Evolutionary conservation across 2,329 filamentous ascomycete species (phyloP), one percentile per base, ranked within the genome.

Genomic region (Aspergillus tamarii): DNA sequence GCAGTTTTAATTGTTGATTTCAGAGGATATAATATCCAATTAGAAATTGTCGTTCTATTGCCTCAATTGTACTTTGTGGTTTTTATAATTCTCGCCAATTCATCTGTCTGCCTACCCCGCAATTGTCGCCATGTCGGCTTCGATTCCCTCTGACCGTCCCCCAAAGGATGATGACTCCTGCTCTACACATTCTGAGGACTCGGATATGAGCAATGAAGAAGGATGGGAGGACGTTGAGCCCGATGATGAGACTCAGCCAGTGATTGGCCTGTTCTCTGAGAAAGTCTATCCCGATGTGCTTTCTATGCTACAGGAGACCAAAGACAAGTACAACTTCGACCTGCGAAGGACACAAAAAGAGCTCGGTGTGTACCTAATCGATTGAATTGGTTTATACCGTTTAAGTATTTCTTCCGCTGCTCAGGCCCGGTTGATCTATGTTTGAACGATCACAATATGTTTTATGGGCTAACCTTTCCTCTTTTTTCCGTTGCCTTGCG

Each of bases 251-350:
- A 82, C 86, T 60, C 85, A 90, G 30, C 80, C 84, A 23, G 83
- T 93, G 62, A 82, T 90, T 56, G 92, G 90, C 23, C 82, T 94
- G 39, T 85, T 93, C 66, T 89, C 90, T 69, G 84, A 88, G 62
- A 81, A 85, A 64, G 85, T 87, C 43, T 94, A 92, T 72, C 78
- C 86, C 9, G 86, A 89, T 72, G 84, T 88, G 41, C 76, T 78
- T 32, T 82, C 84, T 23, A 92, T 94, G 89, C 81, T 94, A 53
- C 80, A 83, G 41, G 83, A 92, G 74, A 91, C 88, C 84, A 89
- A 86, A 72, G 83, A 88, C 57, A 87, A 86, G 69, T 83, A 89
- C 72, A 78, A 79, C 32, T 91, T 94, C 70, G 90, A 93, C 76
- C 86, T 94, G 64, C 74, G 88, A 59, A 84, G 82, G 59, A 80